Evolutionary conservation across 2,329 filamentous ascomycete species (phyloP).

Genomic region (Metarhizium rileyi): DNA sequence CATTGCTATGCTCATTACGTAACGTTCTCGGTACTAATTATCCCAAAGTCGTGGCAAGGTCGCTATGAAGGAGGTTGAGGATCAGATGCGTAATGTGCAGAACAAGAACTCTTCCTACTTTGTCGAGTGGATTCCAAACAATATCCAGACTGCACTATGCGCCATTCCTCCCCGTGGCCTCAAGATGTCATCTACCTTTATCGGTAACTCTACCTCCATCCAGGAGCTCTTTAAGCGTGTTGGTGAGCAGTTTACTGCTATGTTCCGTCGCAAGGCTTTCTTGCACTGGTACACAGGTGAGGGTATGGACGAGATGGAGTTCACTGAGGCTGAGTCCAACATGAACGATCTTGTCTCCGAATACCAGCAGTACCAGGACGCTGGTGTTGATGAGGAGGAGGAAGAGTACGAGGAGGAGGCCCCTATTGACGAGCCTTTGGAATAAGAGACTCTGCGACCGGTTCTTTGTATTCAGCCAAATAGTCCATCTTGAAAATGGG

Average conservation of each 20-base stretch:
- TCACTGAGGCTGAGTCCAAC: slow-evolving; percentile 99
- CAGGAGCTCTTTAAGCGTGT: slow-evolving; percentile 99
- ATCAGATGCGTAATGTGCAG: slow-evolving; percentile 99
- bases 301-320: slow-evolving; percentile 99
- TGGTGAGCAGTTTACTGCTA: slow-evolving; percentile 98
- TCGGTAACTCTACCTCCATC: slow-evolving; percentile 98
- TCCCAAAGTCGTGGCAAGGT: slow-evolving; percentile 80
- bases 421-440: slow-evolving; percentile 59
- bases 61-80: slow-evolving; percentile 99
- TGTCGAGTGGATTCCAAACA: slow-evolving; percentile 99
- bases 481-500: neutral
- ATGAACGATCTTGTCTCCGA: slow-evolving; percentile 99
- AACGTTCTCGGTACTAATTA: slow-evolving; percentile 6
- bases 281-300: slow-evolving; percentile 99
- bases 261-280: slow-evolving; percentile 99
- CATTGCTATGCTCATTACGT: neutral
- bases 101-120: slow-evolving; percentile 99
- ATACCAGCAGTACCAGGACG: slow-evolving; percentile 99
- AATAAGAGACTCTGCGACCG: slow-evolving; percentile 16
- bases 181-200: slow-evolving; percentile 98
- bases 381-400: slow-evolving; percentile 92
- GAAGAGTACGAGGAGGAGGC: slow-evolving; percentile 90
- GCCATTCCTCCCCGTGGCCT: slow-evolving; percentile 95
- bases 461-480: slow-evolving; percentile 1
- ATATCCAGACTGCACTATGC: slow-evolving; percentile 98